Base-by-base conservation (phyloP, 192 early-diverging fungal species). In the Linderina pennispora region DNA sequence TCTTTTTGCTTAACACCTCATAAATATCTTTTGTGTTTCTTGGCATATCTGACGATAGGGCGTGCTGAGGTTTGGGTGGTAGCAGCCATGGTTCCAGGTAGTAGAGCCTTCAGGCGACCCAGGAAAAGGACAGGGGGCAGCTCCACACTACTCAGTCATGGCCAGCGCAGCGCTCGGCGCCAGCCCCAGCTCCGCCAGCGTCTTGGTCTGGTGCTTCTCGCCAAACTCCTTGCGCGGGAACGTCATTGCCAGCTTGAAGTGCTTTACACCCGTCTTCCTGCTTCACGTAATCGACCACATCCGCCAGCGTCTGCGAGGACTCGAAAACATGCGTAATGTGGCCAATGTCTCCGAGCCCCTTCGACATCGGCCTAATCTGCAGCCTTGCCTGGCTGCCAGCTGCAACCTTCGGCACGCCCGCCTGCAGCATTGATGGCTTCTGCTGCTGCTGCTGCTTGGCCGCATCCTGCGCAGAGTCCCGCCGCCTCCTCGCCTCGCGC, bases 151-250 rank as follows among this genome's bases (percentile, higher is more conserved):
- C 40, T 62, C 49, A n/a, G 55, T 57, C 33, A 75, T 48, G 10
- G 78, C 71, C 24, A 88, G 58, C 0, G 80, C 80, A 0, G 84
- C 80, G 36, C 68, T 76, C 8, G 86, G 86, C 11, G 67, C 78
- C 17, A 88, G 67, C 11, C 71, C 74, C 2, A 89, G 65, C 36
- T 87, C 81, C 51, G 75, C 74, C 22, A 89, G 57, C 10, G 82
- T 78, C 53, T 80, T 72, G 9, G 54, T 36, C 33, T 73, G 66
- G 23, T 84, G 66, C 21, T 65, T 53, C 9, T 56, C 43, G 10
- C 61, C 70, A 40, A 87, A 73, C 33, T 79, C 68, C 34, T 83
- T 79, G 14, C 84, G 73, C 4, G 85, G 83, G 55, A 86, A 87
- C 3, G 82, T 69, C 36, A 53, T 62, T 16, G 67, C 35, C 17